Percentiles rank a stretch among this genome's conserved stretches.
Evolutionary conservation across 345 rosid species (phyloP).

Genomic region (Dimocarpus longan): DNA sequence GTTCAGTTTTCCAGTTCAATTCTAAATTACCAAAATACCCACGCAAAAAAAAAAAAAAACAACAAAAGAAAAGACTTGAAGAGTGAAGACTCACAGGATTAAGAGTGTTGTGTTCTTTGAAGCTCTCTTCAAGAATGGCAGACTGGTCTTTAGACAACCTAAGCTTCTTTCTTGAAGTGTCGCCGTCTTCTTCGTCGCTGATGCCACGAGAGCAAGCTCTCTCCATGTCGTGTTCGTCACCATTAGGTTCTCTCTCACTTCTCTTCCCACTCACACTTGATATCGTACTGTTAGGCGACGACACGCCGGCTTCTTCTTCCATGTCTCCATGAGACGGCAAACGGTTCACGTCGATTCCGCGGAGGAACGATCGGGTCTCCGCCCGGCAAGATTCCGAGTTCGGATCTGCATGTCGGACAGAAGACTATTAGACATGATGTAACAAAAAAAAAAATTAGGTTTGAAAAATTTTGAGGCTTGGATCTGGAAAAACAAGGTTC

Average conservation of each 20-base stretch:
- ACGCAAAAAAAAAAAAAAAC: no score
- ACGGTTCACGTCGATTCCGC: constrained; percentile 91
- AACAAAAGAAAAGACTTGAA: neutral
- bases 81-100: constrained; percentile 72
- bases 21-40: constrained; percentile 21
- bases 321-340: constrained; percentile 67
- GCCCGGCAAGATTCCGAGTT: constrained; percentile 50
- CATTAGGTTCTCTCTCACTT: constrained; percentile 77
- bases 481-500: constrained; percentile 4
- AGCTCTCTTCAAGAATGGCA: constrained; percentile 89
- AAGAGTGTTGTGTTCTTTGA: constrained; percentile 92
- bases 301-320: constrained; percentile 84
- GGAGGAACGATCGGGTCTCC: constrained; percentile 55
- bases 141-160: constrained; percentile 94
- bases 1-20: neutral
- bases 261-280: constrained; percentile 92
- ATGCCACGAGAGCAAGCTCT: constrained; percentile 73
- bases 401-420: constrained; percentile 65
- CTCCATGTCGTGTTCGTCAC: constrained; percentile 63
- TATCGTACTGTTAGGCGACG: constrained; percentile 93
- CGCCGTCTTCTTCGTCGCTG: constrained; percentile 95
- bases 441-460: neutral
- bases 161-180: constrained; percentile 87
- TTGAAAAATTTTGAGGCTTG: neutral
- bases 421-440: neutral